phyloP scores from a whole-genome alignment of 352 stramenopile genomes.

The Phytophthora pinifolia region DNA sequence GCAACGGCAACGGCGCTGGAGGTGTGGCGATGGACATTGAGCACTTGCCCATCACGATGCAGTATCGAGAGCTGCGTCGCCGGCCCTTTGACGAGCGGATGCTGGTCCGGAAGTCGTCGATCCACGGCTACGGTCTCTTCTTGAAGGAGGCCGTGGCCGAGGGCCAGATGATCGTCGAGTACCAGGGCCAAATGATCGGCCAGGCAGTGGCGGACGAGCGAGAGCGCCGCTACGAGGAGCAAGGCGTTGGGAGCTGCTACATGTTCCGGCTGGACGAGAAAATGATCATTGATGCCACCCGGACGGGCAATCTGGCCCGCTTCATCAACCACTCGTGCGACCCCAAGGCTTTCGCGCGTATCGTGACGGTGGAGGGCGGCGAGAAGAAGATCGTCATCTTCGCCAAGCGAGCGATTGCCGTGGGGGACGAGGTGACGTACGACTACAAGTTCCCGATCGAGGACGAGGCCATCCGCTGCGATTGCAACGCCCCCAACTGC shows the following conservation, averaged over 20 bases:
- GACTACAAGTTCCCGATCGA: conserved; percentile 98
- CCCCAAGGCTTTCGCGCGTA: conserved; percentile 93
- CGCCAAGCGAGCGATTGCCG: conserved; percentile 88
- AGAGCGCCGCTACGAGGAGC: conserved; percentile 93
- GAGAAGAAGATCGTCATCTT: conserved; percentile 98
- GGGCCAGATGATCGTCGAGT: conserved; percentile 97
- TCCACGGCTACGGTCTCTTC: conserved; percentile 98
- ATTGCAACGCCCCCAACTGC: conserved; percentile 93
- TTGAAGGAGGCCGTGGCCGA: conserved; percentile 89
- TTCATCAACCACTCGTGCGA: conserved; percentile 98
- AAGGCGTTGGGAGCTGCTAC: conserved; percentile 95
- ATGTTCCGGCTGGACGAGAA: conserved; percentile 96
- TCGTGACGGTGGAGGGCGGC: conserved; percentile 80
- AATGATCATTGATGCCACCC: conserved; percentile 95
- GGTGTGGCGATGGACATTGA: conserved; percentile 76
- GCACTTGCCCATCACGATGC: conserved; percentile 84
- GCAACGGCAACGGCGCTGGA: conserved; percentile 12
- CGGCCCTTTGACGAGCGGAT: conserved; percentile 91
- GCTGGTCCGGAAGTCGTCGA: conserved; percentile 91
- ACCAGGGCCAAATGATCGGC: conserved; percentile 94
- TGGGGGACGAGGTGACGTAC: conserved; percentile 95
- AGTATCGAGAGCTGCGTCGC: conserved; percentile 92
- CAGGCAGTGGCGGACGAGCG: conserved; percentile 91
- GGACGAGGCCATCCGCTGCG: conserved; percentile 93
- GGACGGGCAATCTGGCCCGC: conserved; percentile 91